Percentiles rank a stretch among this genome's conserved stretches.
Evolutionary conservation across 768 basidiomycete genomes (phyloP).

Genomic region (Boletus rubropictus): DNA sequence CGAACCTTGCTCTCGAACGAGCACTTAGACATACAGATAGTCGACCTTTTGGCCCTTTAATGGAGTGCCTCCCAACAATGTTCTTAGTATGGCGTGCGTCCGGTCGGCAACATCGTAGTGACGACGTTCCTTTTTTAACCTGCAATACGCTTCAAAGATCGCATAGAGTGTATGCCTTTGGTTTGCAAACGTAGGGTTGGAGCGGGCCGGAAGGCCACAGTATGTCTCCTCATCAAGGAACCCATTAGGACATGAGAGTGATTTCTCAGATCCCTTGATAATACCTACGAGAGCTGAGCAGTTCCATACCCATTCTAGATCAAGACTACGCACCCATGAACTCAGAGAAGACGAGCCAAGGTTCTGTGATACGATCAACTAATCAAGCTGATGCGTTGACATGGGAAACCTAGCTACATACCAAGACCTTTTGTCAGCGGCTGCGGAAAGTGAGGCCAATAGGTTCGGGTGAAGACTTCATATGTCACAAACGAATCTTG

Average conservation of each 20-base stretch:
- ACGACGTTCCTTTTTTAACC: constrained; percentile 35
- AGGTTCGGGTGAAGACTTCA: constrained; percentile 40
- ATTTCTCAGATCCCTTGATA: constrained; percentile 62
- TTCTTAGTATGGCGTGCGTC: constrained; percentile 47
- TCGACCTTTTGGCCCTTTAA: constrained; percentile 44
- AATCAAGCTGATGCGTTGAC: neutral
- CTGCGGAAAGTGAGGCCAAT: constrained; percentile 59
- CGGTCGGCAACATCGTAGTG: constrained; percentile 59
- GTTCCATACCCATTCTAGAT: neutral
- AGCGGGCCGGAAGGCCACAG: constrained; percentile 42
- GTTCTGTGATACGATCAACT: constrained; percentile 36
- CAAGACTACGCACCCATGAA: constrained; percentile 45
- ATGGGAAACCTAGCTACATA: constrained; percentile 19
- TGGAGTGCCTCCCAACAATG: constrained; percentile 23
- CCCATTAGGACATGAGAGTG: constrained; percentile 32
- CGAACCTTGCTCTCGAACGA: neutral
- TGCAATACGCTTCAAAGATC: constrained; percentile 49
- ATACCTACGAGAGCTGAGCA: constrained; percentile 35
- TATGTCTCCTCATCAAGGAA: constrained; percentile 45
- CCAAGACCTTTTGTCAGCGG: constrained; percentile 48
- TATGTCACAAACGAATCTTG: constrained; percentile 38
- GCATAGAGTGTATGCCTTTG: constrained; percentile 45
- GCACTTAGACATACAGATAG: constrained; percentile 41
- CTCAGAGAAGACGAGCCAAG: constrained; percentile 58
- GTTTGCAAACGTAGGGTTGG: constrained; percentile 49